Evolutionary conservation across 768 basidiomycete species (phyloP), one percentile per base, ranked within the genome.

Genomic region (Leccinum incarnatum): DNA sequence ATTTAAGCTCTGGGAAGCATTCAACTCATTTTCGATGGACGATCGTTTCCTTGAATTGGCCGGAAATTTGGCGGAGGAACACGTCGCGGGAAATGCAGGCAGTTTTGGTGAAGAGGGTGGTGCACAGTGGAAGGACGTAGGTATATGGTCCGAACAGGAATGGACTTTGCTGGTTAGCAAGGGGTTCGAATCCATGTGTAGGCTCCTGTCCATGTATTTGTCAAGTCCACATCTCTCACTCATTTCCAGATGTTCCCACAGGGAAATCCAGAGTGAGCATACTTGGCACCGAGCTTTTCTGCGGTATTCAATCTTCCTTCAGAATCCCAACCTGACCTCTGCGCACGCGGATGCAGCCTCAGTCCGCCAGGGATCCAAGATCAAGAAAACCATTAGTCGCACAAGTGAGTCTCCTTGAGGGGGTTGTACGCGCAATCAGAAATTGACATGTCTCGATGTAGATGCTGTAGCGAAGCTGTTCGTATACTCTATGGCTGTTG

Each of bases 401-500:
- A 82, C 81, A 64, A 78, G 88, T 89, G 57, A 55, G 53, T 56
- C 11, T 52, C 10, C 9, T 54, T 37, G 11, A 51, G 23, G 14
- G n/a, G 55, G 14, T 27, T 48, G 54, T 40, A 17, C 4, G 12
- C 52, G 29, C 30, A 10, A 51, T 23, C 19, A 45, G 9, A 1
- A 17, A 40, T 46, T 5, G 30, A 61, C n/a, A 21, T 21, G 17
- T 58, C n/a, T 52, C 47, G 21, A 34, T 48, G 3, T 56, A 90
- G 90, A 83, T 69, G 83, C 89, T 17, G 78, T 98, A 37, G 92
- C 95, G 1, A 90, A 88, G 66, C 74, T 96, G 34, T 81, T 98
- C 53, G 83, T 98, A 23, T 95, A 93, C 70, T 95, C 93, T 1
- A 91, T 98, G 82, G 80, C 88, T 5, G 80, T 89, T 45, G 96